Evolutionary conservation across 129 eudicot genomes (phyloP), one percentile per base, ranked within the genome.

Genomic region (Artemisia annua): DNA sequence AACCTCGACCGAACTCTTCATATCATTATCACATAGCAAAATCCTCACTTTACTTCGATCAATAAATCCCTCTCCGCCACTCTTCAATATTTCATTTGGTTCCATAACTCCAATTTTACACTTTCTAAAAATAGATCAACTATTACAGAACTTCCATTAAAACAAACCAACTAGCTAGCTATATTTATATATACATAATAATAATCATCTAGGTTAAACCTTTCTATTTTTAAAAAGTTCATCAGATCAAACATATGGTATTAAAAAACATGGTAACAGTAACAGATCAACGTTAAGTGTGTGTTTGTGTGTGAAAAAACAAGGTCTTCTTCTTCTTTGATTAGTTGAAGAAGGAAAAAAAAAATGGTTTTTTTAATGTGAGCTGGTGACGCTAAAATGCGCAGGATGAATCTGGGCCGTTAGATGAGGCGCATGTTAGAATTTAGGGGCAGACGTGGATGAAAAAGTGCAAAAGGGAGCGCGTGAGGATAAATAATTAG

Each of bases 41-140:
- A 94, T 94, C 80, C 99, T 83, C 55, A 94, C 99, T 82, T 88
- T 90, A 79, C 97, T 94, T 76, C 99, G 79, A 80, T 94, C 99
- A 15, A 94, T 90, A 78, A 94, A 94, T 48, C 90, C 96, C 55
- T 90, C 99, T 14, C 80, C 77, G 32, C 81, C 71, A 46, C 72
- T 70, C 73, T 67, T 65, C 35, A 68, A 30, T 59, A 80, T 54
- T 30, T 77, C 86, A 59, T 76, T 82, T 51, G 67, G 77, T 11
- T 82, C 94, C 86, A 80, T 80, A 39, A 81, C 71, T 70, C 79
- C 50, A 78, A 61, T 53, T 28, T 28, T 28, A 28, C 32, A 28
- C 32, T 3, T 3, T 30, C 32, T 28, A 28, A 30, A 30, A 30
- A 30, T 30, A 30, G 35, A 30, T 30, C 35, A 4, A 30, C 35